Percentiles rank a stretch among this genome's conserved stretches.
Evolutionary conservation across 768 basidiomycete genomes (phyloP).

Genomic region (Butyriboletus loyo): DNA sequence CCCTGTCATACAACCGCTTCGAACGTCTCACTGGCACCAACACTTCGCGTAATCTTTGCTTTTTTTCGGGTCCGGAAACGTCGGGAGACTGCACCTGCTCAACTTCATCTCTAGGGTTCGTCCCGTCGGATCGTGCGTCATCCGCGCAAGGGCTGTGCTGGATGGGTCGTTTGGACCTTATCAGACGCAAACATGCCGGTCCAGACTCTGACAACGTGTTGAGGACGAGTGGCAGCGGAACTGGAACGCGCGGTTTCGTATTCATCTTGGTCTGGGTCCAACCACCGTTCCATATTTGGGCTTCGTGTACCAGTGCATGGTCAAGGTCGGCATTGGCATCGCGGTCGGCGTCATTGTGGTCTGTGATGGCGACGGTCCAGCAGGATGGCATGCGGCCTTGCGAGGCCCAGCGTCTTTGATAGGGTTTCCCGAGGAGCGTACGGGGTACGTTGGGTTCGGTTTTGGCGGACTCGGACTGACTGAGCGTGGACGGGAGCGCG

Average conservation of each 20-base stretch:
- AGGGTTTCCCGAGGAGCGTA: slow-evolving; percentile 14
- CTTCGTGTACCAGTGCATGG: not conserved
- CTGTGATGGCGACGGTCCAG: not conserved
- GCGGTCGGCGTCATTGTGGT: not conserved
- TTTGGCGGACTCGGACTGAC: not conserved
- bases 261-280: not conserved
- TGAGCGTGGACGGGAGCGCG: slow-evolving; percentile 4
- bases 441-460: slow-evolving; percentile 2
- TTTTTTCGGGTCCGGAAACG: not conserved
- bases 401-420: not conserved
- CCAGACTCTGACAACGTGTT: not conserved
- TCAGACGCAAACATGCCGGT: not conserved
- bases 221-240: slow-evolving; percentile 5
- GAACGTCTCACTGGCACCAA: not conserved
- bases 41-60: not conserved
- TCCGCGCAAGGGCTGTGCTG: not conserved
- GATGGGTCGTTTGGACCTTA: not conserved
- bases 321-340: not conserved
- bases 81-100: not conserved
- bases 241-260: not conserved
- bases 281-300: too few relatives aligned
- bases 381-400: not conserved
- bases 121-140: not conserved
- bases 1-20: slow-evolving; percentile 5
- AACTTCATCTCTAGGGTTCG: not conserved